Evolutionary conservation across 1,284 basidiomycete species (phyloP).

Genomic region (Apiotrichum sp.): DNA sequence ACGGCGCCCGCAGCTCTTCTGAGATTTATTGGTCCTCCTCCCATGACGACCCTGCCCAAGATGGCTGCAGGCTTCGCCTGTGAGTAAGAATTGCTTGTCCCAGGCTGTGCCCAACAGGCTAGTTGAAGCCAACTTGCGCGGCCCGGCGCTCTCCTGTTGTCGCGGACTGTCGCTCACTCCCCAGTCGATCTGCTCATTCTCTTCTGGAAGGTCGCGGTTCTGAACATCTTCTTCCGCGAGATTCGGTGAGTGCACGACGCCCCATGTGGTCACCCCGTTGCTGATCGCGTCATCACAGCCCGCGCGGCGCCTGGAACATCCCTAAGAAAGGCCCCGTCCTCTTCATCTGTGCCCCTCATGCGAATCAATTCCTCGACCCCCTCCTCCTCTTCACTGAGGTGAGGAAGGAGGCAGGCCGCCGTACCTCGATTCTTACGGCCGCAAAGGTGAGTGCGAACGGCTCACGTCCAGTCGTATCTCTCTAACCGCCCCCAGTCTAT

Average conservation of each 20-base stretch:
- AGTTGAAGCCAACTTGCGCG: not conserved
- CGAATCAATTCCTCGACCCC: constrained; percentile 97
- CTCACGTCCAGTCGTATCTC: too few species aligned
- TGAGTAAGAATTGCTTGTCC: constrained; percentile 7
- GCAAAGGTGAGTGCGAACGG: constrained; percentile 56
- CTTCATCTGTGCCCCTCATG: constrained; percentile 94
- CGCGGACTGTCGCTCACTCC: not conserved
- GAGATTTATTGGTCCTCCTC: too few species aligned
- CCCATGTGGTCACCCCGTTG: too few species aligned
- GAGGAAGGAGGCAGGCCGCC: constrained; percentile 71
- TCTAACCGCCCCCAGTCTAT: constrained; percentile 38
- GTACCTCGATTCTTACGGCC: constrained; percentile 87
- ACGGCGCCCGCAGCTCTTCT: too few species aligned
- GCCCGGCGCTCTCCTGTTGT: not conserved
- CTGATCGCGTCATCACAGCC: constrained; percentile 49
- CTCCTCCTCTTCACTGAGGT: constrained; percentile 83
- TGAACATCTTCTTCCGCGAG: constrained; percentile 96
- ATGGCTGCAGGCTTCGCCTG: constrained; percentile 37
- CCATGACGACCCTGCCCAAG: too few species aligned
- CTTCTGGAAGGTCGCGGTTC: constrained; percentile 62
- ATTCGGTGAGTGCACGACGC: constrained; percentile 59
- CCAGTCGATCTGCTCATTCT: constrained; percentile 43
- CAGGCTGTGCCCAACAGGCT: too few species aligned
- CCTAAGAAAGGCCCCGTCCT: constrained; percentile 88
- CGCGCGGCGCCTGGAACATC: constrained; percentile 91